These are phyloP conservation scores for Xylaria bambusicola DNA, from an alignment of 495 filamentous ascomycete genomes.

Conservation along the genomic window DNA sequence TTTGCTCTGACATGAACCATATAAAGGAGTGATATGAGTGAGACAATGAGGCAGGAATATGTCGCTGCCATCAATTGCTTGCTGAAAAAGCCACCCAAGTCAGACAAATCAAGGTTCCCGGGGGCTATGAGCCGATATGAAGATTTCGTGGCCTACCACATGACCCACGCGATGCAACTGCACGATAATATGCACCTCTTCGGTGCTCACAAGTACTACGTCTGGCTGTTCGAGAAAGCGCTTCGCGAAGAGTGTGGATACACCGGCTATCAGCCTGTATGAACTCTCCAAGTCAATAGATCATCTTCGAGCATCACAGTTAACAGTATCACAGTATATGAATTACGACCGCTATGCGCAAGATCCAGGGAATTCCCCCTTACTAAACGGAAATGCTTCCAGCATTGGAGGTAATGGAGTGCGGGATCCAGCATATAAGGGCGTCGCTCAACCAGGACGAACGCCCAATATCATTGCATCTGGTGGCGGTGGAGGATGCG, in stretches of 20 bases:
- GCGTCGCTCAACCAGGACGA: constrained; percentile 28
- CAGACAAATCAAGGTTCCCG: constrained; percentile 44
- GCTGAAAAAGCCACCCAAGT: constrained; percentile 42
- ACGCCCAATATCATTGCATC: constrained; percentile 43
- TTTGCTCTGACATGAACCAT: constrained; percentile 16
- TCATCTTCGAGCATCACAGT: background rate
- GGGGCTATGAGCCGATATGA: constrained; percentile 54
- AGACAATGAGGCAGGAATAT: constrained; percentile 43
- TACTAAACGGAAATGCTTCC: constrained; percentile 45
- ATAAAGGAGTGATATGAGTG: constrained; percentile 43
- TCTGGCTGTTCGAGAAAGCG: constrained; percentile 65
- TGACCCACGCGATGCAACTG: constrained; percentile 48
- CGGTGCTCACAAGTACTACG: constrained; percentile 69
- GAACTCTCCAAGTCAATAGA: constrained; percentile 3
- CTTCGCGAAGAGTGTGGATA: constrained; percentile 72
- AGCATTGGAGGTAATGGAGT: constrained; percentile 44
- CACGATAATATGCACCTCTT: constrained; percentile 63
- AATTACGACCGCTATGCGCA: constrained; percentile 46
- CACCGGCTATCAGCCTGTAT: constrained; percentile 49
- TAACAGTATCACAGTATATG: constrained; percentile 38
- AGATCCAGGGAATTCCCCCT: constrained; percentile 39
- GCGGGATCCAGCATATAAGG: constrained; percentile 37
- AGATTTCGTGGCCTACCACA: constrained; percentile 57
- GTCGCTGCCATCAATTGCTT: constrained; percentile 52
- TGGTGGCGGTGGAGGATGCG: constrained; percentile 62